Evolutionary conservation across 208 protist genomes (phyloP).

Genomic region (Tritrichomonas foetus): DNA sequence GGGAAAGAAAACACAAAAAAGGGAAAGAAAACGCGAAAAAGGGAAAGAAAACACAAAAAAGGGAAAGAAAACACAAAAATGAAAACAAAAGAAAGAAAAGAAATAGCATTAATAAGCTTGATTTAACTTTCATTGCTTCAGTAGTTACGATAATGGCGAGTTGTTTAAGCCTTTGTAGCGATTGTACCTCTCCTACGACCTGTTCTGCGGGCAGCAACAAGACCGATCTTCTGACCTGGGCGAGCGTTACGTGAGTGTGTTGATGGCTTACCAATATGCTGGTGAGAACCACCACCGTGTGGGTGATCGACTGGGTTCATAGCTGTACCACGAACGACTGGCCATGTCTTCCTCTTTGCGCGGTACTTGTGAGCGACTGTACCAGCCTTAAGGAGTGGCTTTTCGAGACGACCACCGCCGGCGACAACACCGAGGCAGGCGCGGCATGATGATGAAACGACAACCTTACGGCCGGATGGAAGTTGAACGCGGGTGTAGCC

Average conservation of each 20-base stretch:
- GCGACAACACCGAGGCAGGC: background rate
- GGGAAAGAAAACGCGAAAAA: no score
- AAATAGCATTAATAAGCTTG: no score
- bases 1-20: no score
- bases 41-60: no score
- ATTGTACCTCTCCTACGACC: constrained; percentile 65
- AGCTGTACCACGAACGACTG: constrained; percentile 91
- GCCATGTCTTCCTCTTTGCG: constrained; percentile 97
- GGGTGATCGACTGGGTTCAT: constrained; percentile 99
- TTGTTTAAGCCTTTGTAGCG: no score
- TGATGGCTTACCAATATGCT: constrained; percentile 92
- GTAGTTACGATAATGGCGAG: no score
- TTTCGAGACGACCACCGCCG: background rate
- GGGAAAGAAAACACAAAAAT: no score
- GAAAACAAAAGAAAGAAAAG: no score
- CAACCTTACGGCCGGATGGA: constrained; percentile 68
- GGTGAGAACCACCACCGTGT: constrained; percentile 99
- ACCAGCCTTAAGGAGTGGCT: background rate
- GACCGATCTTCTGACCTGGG: constrained; percentile 93
- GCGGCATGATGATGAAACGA: background rate
- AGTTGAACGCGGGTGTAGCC: constrained; percentile 86
- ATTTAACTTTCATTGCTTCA: no score
- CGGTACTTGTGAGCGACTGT: no score
- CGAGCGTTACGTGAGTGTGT: constrained; percentile 63
- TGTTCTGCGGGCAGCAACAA: constrained; percentile 95